Conservation (phyloP, 805 yeast genomes). For the Teunomyces kruisii region DNA sequence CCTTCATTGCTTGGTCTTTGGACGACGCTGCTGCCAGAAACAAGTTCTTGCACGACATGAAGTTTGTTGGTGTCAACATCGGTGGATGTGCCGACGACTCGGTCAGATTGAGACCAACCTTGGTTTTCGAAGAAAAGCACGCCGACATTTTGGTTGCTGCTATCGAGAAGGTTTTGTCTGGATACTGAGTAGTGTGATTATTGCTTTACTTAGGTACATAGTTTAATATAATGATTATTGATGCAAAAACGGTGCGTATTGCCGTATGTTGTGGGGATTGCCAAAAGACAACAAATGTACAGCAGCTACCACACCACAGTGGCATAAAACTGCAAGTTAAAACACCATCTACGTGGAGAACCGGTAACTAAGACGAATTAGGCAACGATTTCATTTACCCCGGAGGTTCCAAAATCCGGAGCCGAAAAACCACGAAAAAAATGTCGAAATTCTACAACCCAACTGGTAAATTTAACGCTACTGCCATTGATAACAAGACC, state of each 20-base stretch:
- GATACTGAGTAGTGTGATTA: constrained; percentile 22
- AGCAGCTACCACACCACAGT: too few relatives aligned
- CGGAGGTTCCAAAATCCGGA: not conserved
- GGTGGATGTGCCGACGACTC: constrained; percentile 84
- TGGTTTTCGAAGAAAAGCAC: constrained; percentile 77
- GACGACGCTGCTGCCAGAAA: constrained; percentile 56
- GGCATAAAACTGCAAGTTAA: too few relatives aligned
- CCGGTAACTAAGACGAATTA: too few relatives aligned
- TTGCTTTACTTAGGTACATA: not conserved
- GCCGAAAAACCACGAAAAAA: constrained; percentile 1
- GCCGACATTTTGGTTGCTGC: constrained; percentile 61
- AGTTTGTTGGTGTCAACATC: constrained; percentile 67
- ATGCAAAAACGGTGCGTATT: not conserved
- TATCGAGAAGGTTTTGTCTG: constrained; percentile 38
- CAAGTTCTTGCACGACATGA: constrained; percentile 58
- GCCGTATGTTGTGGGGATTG: not conserved
- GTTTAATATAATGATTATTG: constrained; percentile 8
- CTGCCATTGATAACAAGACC: not conserved
- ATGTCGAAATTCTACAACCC: not conserved
- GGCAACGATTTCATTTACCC: too few relatives aligned
- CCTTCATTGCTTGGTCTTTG: constrained; percentile 81
- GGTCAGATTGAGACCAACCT: constrained; percentile 78
- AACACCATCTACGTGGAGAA: too few relatives aligned
- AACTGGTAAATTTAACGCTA: not conserved
- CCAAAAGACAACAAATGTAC: not conserved